Percentiles rank a stretch among this genome's conserved stretches.
phyloP scores from a whole-genome alignment of 139 green algal genomes.

The Parachlorella kessleri region DNA sequence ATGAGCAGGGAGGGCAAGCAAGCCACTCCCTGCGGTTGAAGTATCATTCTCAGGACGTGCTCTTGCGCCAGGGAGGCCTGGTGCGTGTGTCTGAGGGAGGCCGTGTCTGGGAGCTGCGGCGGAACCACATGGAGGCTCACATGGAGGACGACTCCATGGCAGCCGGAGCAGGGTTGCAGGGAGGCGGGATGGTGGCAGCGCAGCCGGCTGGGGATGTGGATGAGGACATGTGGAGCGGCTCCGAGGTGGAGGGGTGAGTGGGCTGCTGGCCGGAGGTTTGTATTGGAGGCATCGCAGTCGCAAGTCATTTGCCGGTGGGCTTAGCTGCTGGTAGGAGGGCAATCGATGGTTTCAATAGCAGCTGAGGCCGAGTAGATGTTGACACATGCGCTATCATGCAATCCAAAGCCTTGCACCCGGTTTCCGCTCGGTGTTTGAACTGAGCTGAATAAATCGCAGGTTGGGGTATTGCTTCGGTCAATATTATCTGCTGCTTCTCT shows the following conservation, averaged over 20 bases:
- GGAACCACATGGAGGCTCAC: not conserved
- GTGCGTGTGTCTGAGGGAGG: conserved; percentile 26
- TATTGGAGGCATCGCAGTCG: no score
- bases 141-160: not conserved
- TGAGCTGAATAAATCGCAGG: no score
- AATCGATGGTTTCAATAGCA: no score
- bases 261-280: not conserved
- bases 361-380: no score
- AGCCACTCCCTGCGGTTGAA: not conserved
- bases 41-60: not conserved
- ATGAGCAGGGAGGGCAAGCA: not conserved
- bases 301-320: no score
- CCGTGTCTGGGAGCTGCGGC: not conserved
- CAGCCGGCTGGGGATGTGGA: not conserved
- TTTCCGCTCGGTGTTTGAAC: no score
- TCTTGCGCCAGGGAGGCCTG: conserved; percentile 22
- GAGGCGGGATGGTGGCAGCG: not conserved
- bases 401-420: no score
- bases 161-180: not conserved
- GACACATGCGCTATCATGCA: no score
- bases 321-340: no score
- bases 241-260: not conserved
- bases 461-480: no score
- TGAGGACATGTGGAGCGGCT: not conserved
- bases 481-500: no score